Conservation (phyloP, 805 yeast genomes). For the Candida mattraensis region DNA sequence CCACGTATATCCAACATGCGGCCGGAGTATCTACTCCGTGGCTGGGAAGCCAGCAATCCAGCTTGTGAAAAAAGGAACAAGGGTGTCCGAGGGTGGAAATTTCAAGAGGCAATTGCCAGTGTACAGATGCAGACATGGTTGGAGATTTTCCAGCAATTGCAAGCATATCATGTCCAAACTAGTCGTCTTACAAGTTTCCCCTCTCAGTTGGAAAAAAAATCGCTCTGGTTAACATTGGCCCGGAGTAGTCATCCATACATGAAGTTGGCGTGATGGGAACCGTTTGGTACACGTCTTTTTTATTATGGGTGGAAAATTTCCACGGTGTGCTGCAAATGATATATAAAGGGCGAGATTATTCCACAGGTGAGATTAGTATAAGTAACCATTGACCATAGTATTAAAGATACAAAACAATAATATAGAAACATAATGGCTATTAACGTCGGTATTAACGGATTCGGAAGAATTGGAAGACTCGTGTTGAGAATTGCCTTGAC, state of each 20-base stretch:
- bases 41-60: too few species aligned
- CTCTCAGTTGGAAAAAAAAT: too few species aligned
- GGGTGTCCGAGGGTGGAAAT: too few species aligned
- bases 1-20: too few species aligned
- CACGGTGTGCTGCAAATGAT: slow-evolving; percentile 12
- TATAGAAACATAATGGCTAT: slow-evolving; percentile 45
- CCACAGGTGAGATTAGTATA: not conserved
- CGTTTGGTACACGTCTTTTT: slow-evolving; percentile 11
- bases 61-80: too few species aligned
- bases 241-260: slow-evolving; percentile 18
- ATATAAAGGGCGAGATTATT: slow-evolving; percentile 16
- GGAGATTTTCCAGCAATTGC: too few species aligned
- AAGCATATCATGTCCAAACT: too few species aligned
- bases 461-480: slow-evolving; percentile 93
- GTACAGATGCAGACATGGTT: too few species aligned
- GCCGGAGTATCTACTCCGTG: too few species aligned
- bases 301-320: slow-evolving; percentile 3
- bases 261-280: slow-evolving; percentile 17
- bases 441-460: slow-evolving; percentile 88
- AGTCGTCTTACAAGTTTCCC: too few species aligned
- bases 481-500: slow-evolving; percentile 78
- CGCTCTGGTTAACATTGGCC: slow-evolving; percentile 20
- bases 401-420: slow-evolving; percentile 6
- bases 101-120: too few species aligned
- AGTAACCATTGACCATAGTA: not conserved